phyloP scores from a whole-genome alignment of 345 rosid species.

The Syzygium aqueum region DNA sequence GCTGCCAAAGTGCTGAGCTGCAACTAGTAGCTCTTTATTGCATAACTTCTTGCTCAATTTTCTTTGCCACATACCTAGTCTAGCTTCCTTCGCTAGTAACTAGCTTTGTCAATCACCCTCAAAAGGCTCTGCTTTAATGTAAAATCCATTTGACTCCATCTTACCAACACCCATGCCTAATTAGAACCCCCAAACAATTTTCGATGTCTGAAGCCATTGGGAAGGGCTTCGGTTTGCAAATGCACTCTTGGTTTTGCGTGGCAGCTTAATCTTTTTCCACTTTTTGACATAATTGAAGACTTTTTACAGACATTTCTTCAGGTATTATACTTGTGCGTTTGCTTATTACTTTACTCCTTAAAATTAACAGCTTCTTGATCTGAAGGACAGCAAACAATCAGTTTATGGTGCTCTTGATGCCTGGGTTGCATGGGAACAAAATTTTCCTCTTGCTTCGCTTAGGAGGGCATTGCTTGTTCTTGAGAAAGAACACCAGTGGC shows the following conservation, averaged over 20 bases:
- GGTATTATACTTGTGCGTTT: neutral
- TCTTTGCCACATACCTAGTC: neutral
- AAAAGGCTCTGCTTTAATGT: neutral
- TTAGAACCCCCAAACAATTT: neutral
- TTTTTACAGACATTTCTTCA: neutral
- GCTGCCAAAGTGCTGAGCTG: neutral
- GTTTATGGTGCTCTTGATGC: slow-evolving; percentile 91
- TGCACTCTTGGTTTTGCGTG: neutral
- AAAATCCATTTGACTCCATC: neutral
- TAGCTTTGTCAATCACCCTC: neutral
- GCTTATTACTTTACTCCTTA: neutral
- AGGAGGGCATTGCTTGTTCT: slow-evolving; percentile 59
- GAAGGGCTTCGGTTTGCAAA: neutral
- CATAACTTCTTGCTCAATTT: neutral
- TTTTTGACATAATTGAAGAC: neutral
- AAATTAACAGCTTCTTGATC: slow-evolving; percentile 54
- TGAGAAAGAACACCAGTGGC: slow-evolving; percentile 89
- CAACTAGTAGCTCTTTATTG: neutral
- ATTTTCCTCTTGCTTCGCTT: slow-evolving; percentile 70
- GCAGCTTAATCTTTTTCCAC: neutral
- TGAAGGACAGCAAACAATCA: slow-evolving; percentile 70
- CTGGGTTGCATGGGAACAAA: slow-evolving; percentile 95
- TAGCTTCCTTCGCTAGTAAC: neutral
- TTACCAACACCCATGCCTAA: neutral
- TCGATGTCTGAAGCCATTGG: neutral